A percentile compares a stretch with the other conserved stretches of the same genome.
Evolutionary conservation across 2,329 filamentous ascomycete species (phyloP).

Genomic region (Neonectria ditissima): DNA sequence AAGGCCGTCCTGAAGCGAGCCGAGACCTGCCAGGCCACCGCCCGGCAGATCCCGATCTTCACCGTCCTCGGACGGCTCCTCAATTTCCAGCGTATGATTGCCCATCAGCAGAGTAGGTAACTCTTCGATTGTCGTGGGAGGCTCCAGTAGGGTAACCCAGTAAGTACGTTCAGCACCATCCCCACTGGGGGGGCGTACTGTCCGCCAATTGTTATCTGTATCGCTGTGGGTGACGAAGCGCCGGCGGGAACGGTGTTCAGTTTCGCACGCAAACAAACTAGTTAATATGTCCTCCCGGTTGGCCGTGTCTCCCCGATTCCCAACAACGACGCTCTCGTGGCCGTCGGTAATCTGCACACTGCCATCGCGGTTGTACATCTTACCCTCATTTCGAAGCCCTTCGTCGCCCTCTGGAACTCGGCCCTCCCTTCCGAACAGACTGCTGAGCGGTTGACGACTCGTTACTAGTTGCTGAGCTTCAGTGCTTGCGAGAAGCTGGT

Average conservation of each 20-base stretch:
- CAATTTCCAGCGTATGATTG: conserved; percentile 45
- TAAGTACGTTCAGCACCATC: conserved; percentile 54
- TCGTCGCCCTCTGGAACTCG: conserved; percentile 73
- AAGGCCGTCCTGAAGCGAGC: conserved; percentile 38
- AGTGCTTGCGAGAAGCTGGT: conserved; percentile 80
- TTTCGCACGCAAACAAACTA: conserved; percentile 60
- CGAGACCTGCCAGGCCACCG: too few relatives aligned
- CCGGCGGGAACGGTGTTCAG: conserved; percentile 45
- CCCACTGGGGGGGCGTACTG: conserved; percentile 46
- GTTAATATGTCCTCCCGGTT: conserved; percentile 71
- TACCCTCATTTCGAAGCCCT: conserved; percentile 71
- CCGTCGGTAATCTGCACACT: conserved; percentile 73
- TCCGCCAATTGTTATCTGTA: conserved; percentile 52
- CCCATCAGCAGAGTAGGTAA: conserved; percentile 55
- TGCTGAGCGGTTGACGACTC: conserved; percentile 80
- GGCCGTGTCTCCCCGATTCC: conserved; percentile 70
- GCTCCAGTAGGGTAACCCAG: conserved; percentile 58
- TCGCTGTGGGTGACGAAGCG: conserved; percentile 47
- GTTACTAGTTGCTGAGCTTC: conserved; percentile 82
- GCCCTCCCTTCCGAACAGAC: conserved; percentile 78
- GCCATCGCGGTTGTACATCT: conserved; percentile 71
- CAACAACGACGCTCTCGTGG: conserved; percentile 66
- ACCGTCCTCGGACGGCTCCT: conserved; percentile 44
- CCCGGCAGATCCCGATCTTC: conserved; percentile 40
- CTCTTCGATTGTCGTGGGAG: conserved; percentile 58